These are phyloP conservation scores for Populus davidiana DNA, from an alignment of 345 rosid genomes.

Conservation along the genomic window DNA sequence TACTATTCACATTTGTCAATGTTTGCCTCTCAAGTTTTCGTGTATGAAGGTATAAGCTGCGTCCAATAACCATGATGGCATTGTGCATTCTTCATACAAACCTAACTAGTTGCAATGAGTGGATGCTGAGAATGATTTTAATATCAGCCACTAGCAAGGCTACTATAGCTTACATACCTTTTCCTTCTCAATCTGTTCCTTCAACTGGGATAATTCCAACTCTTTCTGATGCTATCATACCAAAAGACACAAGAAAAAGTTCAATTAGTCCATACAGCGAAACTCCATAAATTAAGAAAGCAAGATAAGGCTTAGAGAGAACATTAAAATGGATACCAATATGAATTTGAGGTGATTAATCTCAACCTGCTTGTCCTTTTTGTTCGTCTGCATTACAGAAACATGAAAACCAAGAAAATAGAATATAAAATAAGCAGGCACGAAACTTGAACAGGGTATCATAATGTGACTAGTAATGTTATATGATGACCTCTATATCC, in stretches of 20 bases:
- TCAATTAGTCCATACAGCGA: conserved; percentile 9
- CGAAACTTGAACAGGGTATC: neutral
- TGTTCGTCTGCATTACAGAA: conserved; percentile 40
- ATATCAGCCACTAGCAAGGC: neutral
- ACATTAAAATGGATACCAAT: conserved; percentile 60
- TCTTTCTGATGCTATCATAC: conserved; percentile 70
- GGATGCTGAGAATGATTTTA: neutral
- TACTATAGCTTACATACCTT: conserved; percentile 43
- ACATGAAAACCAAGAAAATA: conserved; percentile 19
- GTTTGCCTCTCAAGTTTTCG: no score
- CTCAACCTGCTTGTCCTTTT: conserved; percentile 50
- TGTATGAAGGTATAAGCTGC: no score
- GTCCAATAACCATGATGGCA: no score
- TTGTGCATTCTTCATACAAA: no score
- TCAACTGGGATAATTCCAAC: conserved; percentile 69
- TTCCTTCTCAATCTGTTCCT: conserved; percentile 84
- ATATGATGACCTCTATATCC: conserved; percentile 49
- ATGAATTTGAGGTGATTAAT: conserved; percentile 58
- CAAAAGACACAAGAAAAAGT: conserved; percentile 17
- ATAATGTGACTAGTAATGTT: neutral
- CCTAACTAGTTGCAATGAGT: neutral
- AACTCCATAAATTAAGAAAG: neutral
- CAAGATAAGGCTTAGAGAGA: conserved; percentile 7
- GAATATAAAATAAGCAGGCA: conserved; percentile 10
- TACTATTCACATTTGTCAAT: no score